Conservation (phyloP, 2,329 filamentous ascomycete species). For the Stagonosporopsis rhizophila region DNA sequence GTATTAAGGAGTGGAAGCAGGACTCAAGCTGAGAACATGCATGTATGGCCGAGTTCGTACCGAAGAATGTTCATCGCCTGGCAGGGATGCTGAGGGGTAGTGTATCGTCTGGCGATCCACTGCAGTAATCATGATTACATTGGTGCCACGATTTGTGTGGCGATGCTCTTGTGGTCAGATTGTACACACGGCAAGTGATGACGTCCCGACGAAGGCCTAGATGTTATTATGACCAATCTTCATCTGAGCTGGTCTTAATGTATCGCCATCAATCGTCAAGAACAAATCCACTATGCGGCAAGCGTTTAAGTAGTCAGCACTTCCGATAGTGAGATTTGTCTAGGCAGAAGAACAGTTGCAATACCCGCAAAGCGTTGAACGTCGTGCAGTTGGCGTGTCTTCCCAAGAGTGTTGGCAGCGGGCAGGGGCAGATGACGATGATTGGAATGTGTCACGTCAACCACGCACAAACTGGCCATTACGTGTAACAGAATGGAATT, state of each 20-base stretch:
- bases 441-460: conserved; percentile 18
- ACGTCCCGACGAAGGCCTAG: not conserved
- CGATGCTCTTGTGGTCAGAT: not conserved
- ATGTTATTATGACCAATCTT: not conserved
- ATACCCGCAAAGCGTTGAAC: not conserved
- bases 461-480: not conserved
- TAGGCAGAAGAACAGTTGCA: not conserved
- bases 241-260: too few relatives aligned
- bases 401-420: not conserved
- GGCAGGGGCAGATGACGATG: not conserved
- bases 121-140: not conserved
- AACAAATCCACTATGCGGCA: not conserved
- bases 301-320: not conserved
- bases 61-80: conserved; percentile 10
- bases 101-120: not conserved
- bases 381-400: not conserved
- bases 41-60: conserved; percentile 4
- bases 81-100: not conserved
- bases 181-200: not conserved
- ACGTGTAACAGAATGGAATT: conserved; percentile 7
- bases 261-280: too few relatives aligned
- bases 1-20: not conserved
- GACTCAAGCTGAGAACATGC: not conserved
- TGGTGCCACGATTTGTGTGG: not conserved
- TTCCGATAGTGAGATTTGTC: not conserved